Conservation (phyloP, 208 protist species). For the Acanthamoeba sp. region DNA sequence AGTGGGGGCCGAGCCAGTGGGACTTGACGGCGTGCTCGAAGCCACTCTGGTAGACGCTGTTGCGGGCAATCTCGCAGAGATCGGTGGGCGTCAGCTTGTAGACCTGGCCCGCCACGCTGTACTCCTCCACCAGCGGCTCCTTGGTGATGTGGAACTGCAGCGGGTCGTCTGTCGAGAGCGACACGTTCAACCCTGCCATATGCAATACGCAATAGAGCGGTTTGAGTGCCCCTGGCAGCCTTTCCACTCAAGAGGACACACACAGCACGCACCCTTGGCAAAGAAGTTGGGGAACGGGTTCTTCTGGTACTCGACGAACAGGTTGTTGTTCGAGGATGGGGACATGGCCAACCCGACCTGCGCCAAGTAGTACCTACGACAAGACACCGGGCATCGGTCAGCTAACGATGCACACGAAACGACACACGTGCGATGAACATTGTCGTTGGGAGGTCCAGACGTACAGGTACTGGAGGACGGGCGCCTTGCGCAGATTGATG, state of each 20-base stretch:
- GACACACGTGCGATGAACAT: too few relatives aligned
- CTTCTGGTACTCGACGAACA: constrained; percentile 97
- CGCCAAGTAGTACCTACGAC: constrained; percentile 92
- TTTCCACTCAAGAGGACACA: too few relatives aligned
- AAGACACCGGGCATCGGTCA: too few relatives aligned
- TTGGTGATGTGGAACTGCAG: constrained; percentile 98
- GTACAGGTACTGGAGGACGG: constrained; percentile 98
- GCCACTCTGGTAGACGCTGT: constrained; percentile 96
- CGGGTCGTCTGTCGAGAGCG: constrained; percentile 98
- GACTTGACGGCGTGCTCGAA: constrained; percentile 95
- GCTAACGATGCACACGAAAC: too few relatives aligned
- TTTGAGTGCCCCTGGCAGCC: too few relatives aligned
- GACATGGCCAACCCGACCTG: constrained; percentile 98
- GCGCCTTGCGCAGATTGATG: constrained; percentile 95
- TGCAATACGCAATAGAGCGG: too few relatives aligned
- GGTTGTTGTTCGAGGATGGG: constrained; percentile 98
- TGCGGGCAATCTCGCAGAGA: constrained; percentile 98
- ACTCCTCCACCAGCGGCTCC: constrained; percentile 99
- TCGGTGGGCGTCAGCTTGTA: constrained; percentile 97
- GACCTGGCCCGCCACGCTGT: constrained; percentile 96
- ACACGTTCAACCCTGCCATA: constrained; percentile 96
- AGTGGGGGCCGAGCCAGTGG: constrained; percentile 93
- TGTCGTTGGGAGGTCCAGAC: background rate
- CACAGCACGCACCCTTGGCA: constrained; percentile 93
- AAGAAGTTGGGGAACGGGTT: constrained; percentile 98